Base-by-base conservation (phyloP, 1,139 yeast genomes). In the Debaryomyces nepalensis region DNA sequence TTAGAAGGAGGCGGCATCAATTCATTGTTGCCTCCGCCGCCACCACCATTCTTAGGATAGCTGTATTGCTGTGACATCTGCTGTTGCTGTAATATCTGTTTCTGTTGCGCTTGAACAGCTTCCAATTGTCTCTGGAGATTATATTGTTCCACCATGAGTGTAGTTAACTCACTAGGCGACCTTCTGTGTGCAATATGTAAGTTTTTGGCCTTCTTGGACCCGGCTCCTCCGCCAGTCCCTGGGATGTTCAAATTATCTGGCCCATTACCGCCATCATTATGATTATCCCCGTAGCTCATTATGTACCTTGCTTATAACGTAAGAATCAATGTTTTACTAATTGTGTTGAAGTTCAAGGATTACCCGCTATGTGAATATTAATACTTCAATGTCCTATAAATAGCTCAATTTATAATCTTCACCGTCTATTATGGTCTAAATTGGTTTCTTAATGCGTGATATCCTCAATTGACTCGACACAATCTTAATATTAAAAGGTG, bases 121-220 rank as follows among this genome's bases (percentile, higher is more conserved):
- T 91, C 97, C 67, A 90, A 75, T 62, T 91, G 97, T 55, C 95
- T 89, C 63, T 91, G 97, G 46, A 93, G 76, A 50, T 93, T 90
- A 64, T 91, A 82, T 61, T 90, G 97, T 63, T 90, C 97, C 55
- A 87, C 81, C 96, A 93, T 91, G 50, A 93, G 73, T 45, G 87
- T 87, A n/a, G 98, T 91, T 62, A 93, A 75, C 63, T 93, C 99
- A 53, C 93, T 83, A 18, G 97, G 97, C 4, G 97, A 87, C 48
- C 97, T 78, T 58, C 98, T 79, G 59, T 91, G 98, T 19, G 98
- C 98, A 53, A 91, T 90, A 66, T 89, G 95, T 51, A 91, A 63
- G 52, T 70, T 71, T 44, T 63, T 67, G 14, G 70, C 64, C 49
- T 66, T 66, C 49, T 58, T 59, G 21, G 52, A 35, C 32, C 54